Evolutionary conservation across 2,329 filamentous ascomycete genomes (phyloP).

Genomic region (Cordyceps sp.): DNA sequence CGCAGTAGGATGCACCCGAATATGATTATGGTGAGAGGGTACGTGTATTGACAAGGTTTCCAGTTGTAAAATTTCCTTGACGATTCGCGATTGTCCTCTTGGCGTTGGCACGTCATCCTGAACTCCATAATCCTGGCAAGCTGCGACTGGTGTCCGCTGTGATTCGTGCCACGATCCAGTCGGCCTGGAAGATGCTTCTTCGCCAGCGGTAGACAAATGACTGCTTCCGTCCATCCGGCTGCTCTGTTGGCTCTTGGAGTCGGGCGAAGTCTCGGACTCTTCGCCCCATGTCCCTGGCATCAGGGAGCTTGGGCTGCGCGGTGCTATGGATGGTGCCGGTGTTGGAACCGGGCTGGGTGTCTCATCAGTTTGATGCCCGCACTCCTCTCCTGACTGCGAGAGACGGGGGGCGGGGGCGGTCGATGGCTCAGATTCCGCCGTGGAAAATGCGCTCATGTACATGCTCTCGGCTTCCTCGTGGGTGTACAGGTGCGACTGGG

Average conservation of each 20-base stretch:
- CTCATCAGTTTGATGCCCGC: background rate
- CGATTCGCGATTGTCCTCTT: slow-evolving; percentile 33
- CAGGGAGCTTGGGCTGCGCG: slow-evolving; percentile 1
- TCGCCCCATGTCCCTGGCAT: slow-evolving; percentile 39
- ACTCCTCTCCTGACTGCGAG: background rate
- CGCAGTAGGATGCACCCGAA: slow-evolving; percentile 15
- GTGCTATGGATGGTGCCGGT: background rate
- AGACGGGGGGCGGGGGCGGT: background rate
- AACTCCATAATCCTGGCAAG: background rate
- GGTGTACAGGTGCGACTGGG: slow-evolving; percentile 54
- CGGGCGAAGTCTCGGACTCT: slow-evolving; percentile 7
- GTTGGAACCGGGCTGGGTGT: background rate
- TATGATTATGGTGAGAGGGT: slow-evolving; percentile 30
- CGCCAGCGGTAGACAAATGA: too few relatives aligned
- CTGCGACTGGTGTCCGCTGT: too few relatives aligned
- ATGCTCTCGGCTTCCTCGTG: slow-evolving; percentile 74
- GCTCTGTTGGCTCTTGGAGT: background rate
- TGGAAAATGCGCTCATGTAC: slow-evolving; percentile 63
- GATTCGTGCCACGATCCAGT: too few relatives aligned
- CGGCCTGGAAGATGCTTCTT: too few relatives aligned
- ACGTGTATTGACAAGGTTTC: slow-evolving; percentile 36
- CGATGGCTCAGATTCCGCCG: slow-evolving; percentile 16
- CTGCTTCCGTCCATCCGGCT: too few relatives aligned
- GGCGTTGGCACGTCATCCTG: slow-evolving; percentile 30
- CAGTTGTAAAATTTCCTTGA: slow-evolving; percentile 36